A percentile compares a stretch with the other conserved stretches of the same genome.
Evolutionary conservation across 1,139 yeast genomes (phyloP).

Genomic region (Magnusiomyces suaveolens): DNA sequence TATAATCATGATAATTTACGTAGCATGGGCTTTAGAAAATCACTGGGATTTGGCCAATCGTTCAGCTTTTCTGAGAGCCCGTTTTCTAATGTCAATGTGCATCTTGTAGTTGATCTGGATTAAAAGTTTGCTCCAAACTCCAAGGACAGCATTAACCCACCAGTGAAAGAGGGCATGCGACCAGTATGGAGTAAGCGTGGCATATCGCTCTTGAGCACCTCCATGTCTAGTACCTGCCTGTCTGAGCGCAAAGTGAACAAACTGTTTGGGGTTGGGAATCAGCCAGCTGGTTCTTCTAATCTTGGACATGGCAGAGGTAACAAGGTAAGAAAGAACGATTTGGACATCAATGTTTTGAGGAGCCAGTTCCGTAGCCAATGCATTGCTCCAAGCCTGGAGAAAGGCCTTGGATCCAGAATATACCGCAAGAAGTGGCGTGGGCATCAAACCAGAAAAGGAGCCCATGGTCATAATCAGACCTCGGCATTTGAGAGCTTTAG

Average conservation of each 20-base stretch:
- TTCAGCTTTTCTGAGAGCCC: constrained; percentile 76
- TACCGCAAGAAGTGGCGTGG: constrained; percentile 85
- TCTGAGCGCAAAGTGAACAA: constrained; percentile 60
- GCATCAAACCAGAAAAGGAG: constrained; percentile 88
- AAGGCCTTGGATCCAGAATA: constrained; percentile 96
- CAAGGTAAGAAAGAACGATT: constrained; percentile 78
- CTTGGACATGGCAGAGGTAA: constrained; percentile 93
- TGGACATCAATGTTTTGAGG: constrained; percentile 71
- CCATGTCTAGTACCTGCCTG: constrained; percentile 64
- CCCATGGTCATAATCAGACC: constrained; percentile 92
- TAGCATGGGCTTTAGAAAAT: too few species aligned
- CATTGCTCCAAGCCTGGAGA: constrained; percentile 83
- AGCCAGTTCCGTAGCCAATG: constrained; percentile 78
- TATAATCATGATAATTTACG: too few species aligned
- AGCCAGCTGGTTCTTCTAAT: constrained; percentile 61
- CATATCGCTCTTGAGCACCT: constrained; percentile 88
- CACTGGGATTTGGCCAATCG: constrained; percentile 12
- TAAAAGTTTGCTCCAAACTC: constrained; percentile 66
- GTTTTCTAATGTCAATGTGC: constrained; percentile 69
- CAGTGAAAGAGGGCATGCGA: constrained; percentile 90
- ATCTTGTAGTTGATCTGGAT: constrained; percentile 57
- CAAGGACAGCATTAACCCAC: constrained; percentile 66
- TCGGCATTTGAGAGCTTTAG: constrained; percentile 30
- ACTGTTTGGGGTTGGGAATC: constrained; percentile 74
- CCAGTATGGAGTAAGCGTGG: constrained; percentile 87